Conservation (phyloP, 192 early-diverging fungal species). For the Lobosporangium transversale region DNA sequence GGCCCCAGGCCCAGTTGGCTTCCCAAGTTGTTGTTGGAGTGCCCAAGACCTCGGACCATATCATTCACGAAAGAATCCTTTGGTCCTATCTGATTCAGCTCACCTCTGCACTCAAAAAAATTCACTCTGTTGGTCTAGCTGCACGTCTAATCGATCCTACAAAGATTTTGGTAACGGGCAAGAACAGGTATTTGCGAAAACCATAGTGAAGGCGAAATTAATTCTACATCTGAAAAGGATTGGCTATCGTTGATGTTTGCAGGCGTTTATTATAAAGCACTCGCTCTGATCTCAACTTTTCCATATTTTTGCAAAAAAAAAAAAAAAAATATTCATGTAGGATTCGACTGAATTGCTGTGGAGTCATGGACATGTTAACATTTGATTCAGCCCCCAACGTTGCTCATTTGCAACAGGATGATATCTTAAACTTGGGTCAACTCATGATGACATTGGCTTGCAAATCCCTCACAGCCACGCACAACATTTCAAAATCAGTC, state of each 20-base stretch:
- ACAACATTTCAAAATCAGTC: constrained; percentile 80
- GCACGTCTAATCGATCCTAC: constrained; percentile 80
- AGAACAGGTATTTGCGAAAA: constrained; percentile 81
- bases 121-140: constrained; percentile 87
- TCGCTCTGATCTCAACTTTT: too few species aligned
- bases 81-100: constrained; percentile 89
- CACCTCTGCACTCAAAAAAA: constrained; percentile 77
- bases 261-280: too few species aligned
- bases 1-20: constrained; percentile 58
- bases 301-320: too few species aligned
- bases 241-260: too few species aligned
- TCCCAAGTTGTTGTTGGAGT: constrained; percentile 49
- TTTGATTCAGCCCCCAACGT: constrained; percentile 76
- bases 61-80: constrained; percentile 73
- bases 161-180: constrained; percentile 87
- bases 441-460: constrained; percentile 82
- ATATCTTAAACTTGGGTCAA: constrained; percentile 84
- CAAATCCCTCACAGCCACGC: constrained; percentile 71
- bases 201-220: too few species aligned
- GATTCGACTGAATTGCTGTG: constrained; percentile 77
- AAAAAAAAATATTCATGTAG: too few species aligned
- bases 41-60: constrained; percentile 33
- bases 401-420: constrained; percentile 78
- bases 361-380: constrained; percentile 76
- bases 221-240: too few species aligned